A percentile compares a stretch with the other conserved stretches of the same genome.
phyloP scores from a whole-genome alignment of 306 rosid species.

The Neltuma alba region DNA sequence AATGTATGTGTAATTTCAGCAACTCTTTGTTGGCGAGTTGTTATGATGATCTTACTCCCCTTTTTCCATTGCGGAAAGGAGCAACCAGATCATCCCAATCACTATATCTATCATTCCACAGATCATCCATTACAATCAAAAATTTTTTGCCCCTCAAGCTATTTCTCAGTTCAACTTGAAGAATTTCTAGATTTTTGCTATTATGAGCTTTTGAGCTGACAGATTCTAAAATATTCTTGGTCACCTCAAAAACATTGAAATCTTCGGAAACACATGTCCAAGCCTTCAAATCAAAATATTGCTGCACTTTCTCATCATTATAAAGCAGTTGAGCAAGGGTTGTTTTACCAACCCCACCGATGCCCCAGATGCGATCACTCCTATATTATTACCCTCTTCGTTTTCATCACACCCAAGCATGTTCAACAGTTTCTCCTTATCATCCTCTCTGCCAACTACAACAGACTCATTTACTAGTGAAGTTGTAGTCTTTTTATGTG shows the following conservation, averaged over 20 bases:
- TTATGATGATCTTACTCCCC: too few relatives aligned
- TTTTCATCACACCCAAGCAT: too few relatives aligned
- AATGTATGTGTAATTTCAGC: too few relatives aligned
- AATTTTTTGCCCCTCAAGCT: conserved; percentile 37
- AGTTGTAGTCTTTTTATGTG: too few relatives aligned
- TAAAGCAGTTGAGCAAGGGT: too few relatives aligned
- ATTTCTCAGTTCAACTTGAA: conserved; percentile 44
- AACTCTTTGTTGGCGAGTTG: too few relatives aligned
- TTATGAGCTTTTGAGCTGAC: conserved; percentile 9
- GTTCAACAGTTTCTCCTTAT: too few relatives aligned
- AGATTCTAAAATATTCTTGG: conserved; percentile 43
- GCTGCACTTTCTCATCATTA: neutral
- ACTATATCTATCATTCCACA: conserved; percentile 48
- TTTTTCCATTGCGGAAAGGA: conserved; percentile 35
- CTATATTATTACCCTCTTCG: conserved; percentile 1
- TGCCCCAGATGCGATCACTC: conserved; percentile 30
- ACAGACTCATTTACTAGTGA: too few relatives aligned
- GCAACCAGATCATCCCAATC: conserved; percentile 44
- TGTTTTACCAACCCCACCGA: conserved; percentile 49
- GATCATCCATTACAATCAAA: conserved; percentile 53
- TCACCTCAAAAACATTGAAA: conserved; percentile 40
- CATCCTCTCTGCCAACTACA: too few relatives aligned
- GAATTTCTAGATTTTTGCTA: conserved; percentile 42
- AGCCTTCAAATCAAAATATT: conserved; percentile 26
- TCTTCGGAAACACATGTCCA: conserved; percentile 47